phyloP scores from a whole-genome alignment of 129 eudicot genomes.

The carrot (Daucus carota) region DNA sequence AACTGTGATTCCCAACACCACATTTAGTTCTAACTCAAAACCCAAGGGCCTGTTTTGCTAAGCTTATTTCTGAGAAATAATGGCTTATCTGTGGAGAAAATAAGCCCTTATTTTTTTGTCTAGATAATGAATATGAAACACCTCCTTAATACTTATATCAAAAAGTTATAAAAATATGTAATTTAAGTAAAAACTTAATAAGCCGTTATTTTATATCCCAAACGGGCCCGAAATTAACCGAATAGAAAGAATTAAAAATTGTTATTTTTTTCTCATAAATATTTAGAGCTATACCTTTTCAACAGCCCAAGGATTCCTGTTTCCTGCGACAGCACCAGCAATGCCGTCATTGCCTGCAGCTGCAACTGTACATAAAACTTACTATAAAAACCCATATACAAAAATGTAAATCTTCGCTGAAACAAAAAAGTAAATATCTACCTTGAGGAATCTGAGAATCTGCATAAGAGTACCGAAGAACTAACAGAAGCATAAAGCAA shows the following conservation, averaged over 20 bases:
- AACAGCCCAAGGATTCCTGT: background rate
- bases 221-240: too few species aligned
- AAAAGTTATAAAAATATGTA: too few species aligned
- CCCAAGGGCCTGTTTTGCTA: too few species aligned
- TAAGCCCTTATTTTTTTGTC: too few species aligned
- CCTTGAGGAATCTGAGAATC: conserved; percentile 24
- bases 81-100: too few species aligned
- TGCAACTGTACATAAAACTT: too few species aligned
- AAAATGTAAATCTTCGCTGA: background rate
- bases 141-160: too few species aligned
- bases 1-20: background rate
- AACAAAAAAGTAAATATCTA: conserved; percentile 1
- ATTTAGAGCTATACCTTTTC: conserved; percentile 20
- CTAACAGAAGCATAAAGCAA: conserved; percentile 29
- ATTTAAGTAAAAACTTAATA: too few species aligned
- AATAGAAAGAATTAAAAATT: too few species aligned
- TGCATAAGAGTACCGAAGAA: conserved; percentile 32
- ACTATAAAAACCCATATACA: background rate
- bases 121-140: too few species aligned
- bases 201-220: too few species aligned
- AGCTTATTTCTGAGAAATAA: too few species aligned
- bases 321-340: conserved; percentile 9
- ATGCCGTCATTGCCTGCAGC: conserved; percentile 19
- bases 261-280: background rate
- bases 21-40: background rate